These are phyloP conservation scores for Ceriops tagal DNA, from an alignment of 345 rosid genomes.

Conservation along the genomic window DNA sequence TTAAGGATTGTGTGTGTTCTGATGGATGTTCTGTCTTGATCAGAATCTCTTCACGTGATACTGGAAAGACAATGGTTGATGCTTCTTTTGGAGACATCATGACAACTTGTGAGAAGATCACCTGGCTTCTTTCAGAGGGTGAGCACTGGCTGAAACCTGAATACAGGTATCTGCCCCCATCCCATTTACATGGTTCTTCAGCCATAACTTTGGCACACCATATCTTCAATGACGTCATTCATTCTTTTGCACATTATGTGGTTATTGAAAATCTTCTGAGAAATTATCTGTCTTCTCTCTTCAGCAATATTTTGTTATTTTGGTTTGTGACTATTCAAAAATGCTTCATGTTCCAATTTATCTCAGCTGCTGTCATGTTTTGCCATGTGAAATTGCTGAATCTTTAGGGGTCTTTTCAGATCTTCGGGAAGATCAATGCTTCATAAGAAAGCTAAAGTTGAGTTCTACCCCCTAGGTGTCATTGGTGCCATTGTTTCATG, in stretches of 20 bases:
- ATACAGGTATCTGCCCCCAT: conserved; percentile 47
- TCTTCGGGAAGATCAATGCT: conserved; percentile 96
- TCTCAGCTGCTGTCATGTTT: no score
- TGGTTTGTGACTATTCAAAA: no score
- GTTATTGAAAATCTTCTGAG: no score
- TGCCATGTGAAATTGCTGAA: not conserved
- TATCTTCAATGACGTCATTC: not conserved
- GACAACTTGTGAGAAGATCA: conserved; percentile 99
- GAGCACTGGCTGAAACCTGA: conserved; percentile 97
- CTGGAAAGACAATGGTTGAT: conserved; percentile 98
- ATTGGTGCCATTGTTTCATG: conserved; percentile 97
- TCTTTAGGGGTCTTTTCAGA: conserved; percentile 32
- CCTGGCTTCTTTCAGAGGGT: conserved; percentile 99
- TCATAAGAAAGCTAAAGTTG: conserved; percentile 86
- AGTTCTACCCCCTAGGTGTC: conserved; percentile 91
- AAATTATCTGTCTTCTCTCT: no score
- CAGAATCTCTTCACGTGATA: conserved; percentile 94
- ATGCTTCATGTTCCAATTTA: no score
- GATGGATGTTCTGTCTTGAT: conserved; percentile 20
- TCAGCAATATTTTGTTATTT: no score
- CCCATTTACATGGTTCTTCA: not conserved
- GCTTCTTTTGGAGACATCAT: conserved; percentile 96
- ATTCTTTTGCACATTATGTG: no score
- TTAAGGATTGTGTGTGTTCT: not conserved
- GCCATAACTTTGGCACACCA: not conserved